Evolutionary conservation across 2,329 filamentous ascomycete genomes (phyloP).

Genomic region (Xylariaceae sp.): DNA sequence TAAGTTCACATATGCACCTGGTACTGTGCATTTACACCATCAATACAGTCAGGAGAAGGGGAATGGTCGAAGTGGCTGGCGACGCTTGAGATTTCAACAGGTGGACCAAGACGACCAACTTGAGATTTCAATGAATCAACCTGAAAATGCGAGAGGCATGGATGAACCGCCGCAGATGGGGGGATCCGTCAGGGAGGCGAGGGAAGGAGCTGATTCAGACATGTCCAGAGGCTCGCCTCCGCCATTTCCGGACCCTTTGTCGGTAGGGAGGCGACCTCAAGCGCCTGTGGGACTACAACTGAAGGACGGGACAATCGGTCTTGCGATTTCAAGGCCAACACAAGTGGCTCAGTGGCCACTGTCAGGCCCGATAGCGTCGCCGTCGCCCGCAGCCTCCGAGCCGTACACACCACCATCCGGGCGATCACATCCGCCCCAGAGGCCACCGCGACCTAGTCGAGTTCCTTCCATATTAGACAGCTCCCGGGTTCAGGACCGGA

Average conservation of each 20-base stretch:
- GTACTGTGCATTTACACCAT: constrained; percentile 15
- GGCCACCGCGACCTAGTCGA: constrained; percentile 54
- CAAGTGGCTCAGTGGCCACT: constrained; percentile 36
- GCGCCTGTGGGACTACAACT: constrained; percentile 32
- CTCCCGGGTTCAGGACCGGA: constrained; percentile 50
- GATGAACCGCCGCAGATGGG: constrained; percentile 38
- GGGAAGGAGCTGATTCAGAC: constrained; percentile 46
- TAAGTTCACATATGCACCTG: constrained; percentile 20
- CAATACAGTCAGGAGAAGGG: constrained; percentile 16
- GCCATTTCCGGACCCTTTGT: constrained; percentile 26
- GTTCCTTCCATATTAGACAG: constrained; percentile 55
- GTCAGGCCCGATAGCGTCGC: constrained; percentile 25
- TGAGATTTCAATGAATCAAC: constrained; percentile 47
- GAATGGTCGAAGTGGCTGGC: constrained; percentile 17
- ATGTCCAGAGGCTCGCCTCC: constrained; percentile 27
- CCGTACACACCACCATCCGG: constrained; percentile 48
- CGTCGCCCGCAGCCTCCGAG: constrained; percentile 27
- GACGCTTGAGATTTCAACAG: constrained; percentile 19
- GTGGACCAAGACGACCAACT: constrained; percentile 24
- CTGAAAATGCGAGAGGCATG: constrained; percentile 50
- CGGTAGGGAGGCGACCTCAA: constrained; percentile 32
- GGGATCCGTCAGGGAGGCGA: constrained; percentile 50
- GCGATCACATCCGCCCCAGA: constrained; percentile 47
- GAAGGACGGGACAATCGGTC: constrained; percentile 35
- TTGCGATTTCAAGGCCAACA: constrained; percentile 46